Conservation (phyloP, 495 filamentous ascomycete species). For the Xylaria palmicola region DNA sequence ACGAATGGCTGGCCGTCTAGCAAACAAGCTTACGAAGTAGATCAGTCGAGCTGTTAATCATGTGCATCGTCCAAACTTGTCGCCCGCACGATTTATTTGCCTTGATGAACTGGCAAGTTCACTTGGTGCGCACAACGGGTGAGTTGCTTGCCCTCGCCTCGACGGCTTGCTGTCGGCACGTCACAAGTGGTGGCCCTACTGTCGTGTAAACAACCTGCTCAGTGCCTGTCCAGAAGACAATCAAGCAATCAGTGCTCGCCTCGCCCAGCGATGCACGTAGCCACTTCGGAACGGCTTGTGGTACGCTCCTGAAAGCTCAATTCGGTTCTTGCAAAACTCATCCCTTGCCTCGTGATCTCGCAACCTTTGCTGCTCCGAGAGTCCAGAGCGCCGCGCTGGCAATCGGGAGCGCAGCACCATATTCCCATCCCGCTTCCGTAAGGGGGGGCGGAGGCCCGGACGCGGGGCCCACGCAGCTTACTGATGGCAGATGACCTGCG, state of each 20-base stretch:
- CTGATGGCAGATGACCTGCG: neutral
- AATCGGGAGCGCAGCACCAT: neutral
- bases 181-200: neutral
- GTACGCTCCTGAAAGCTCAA: neutral
- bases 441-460: neutral
- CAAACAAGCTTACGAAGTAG: neutral
- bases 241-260: neutral
- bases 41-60: neutral
- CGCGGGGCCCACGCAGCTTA: neutral
- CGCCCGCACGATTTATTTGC: neutral
- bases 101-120: neutral
- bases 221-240: neutral
- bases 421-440: neutral
- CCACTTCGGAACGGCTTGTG: neutral
- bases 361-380: neutral
- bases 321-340: no score
- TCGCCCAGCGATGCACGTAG: neutral
- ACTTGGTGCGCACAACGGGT: neutral
- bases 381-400: neutral
- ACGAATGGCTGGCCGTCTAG: neutral
- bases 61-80: neutral
- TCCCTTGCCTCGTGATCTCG: neutral
- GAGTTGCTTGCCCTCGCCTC: neutral
- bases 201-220: neutral
- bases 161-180: neutral